Base-by-base conservation (phyloP, 768 basidiomycete genomes). In the Tephrocybe sp. region DNA sequence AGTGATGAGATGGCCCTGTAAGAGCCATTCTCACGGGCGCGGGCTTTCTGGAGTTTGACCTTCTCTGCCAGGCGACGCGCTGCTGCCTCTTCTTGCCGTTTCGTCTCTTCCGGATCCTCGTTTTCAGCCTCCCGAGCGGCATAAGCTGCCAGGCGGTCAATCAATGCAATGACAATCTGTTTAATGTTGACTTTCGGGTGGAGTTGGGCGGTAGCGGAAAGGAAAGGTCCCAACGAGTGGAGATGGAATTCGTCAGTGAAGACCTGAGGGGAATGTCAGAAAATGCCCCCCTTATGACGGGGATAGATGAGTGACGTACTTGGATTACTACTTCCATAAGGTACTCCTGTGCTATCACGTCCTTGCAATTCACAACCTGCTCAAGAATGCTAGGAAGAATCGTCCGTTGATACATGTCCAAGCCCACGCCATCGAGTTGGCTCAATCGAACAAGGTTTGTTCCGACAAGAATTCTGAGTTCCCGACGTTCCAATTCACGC, bases 241-340 rank as follows among this genome's bases (percentile, higher is more conserved):
- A 99, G 80, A 62, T 99, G 97, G 70, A 98, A 98, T 64, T 98
- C 95, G 67, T 98, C 94, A 10, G 95, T 93, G 68, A 98, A 98
- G 15, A 99, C 95, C 91, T 93, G 25, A n/a, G n/a, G n/a, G 12
- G 22, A 45, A 12, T 23, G 34, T 41, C 12, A 57, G 19, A 56
- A 38, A 4, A 23, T 24, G 40, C 27, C 25, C 29, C 19, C 16
- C 4, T 11, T 18, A 47, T 18, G 12, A n/a, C 10, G n/a, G n/a
- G n/a, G n/a, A n/a, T n/a, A n/a, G n/a, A 21, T 10, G n/a, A 3
- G 12, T 40, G 34, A 61, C 78, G 29, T 50, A 89, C 92, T 77
- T 99, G 97, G 57, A 99, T 99, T 53, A 99, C 94, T 9, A 98
- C 97, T 67, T 99, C 97, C 97, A 98, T 98, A 39, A 98, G 68